Conservation (phyloP, 1,284 basidiomycete genomes). For the Phellopilus nigrolimitatus region DNA sequence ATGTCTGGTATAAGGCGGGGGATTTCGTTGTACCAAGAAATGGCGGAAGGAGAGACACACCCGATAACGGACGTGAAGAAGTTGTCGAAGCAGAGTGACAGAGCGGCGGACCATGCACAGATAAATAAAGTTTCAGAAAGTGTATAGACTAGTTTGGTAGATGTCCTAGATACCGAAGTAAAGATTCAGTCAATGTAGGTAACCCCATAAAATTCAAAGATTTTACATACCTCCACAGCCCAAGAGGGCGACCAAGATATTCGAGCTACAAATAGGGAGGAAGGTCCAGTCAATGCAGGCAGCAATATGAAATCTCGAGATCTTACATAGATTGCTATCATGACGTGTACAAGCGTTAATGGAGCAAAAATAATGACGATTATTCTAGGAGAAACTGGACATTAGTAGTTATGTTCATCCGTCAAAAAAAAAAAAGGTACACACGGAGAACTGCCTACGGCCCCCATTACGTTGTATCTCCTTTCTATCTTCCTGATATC, state of each 20-base stretch:
- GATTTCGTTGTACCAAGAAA: slow-evolving; percentile 67
- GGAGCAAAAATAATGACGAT: slow-evolving; percentile 86
- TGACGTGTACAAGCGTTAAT: slow-evolving; percentile 80
- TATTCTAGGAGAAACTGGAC: slow-evolving; percentile 44
- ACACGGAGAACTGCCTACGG: slow-evolving; percentile 78
- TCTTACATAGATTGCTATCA: slow-evolving; percentile 76
- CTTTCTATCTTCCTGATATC: slow-evolving; percentile 63
- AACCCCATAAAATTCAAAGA: no score
- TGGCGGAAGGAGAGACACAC: slow-evolving; percentile 56
- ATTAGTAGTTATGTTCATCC: slow-evolving; percentile 4
- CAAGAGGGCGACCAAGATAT: slow-evolving; percentile 87
- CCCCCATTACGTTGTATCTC: slow-evolving; percentile 50
- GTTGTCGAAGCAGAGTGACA: slow-evolving; percentile 86
- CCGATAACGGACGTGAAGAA: slow-evolving; percentile 84
- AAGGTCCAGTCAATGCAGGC: slow-evolving; percentile 1
- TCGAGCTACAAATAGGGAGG: slow-evolving; percentile 55
- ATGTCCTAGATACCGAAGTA: no score
- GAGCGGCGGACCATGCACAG: slow-evolving; percentile 87
- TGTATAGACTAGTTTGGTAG: slow-evolving; percentile 75
- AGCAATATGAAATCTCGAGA: not conserved
- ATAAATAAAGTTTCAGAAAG: slow-evolving; percentile 84
- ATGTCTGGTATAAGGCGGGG: slow-evolving; percentile 39
- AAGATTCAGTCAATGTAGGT: no score
- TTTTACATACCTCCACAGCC: slow-evolving; percentile 89
- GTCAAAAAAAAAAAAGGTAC: slow-evolving; percentile 29